Evolutionary conservation across 352 stramenopile species (phyloP).

Genomic region (Blastocystis sp.): DNA sequence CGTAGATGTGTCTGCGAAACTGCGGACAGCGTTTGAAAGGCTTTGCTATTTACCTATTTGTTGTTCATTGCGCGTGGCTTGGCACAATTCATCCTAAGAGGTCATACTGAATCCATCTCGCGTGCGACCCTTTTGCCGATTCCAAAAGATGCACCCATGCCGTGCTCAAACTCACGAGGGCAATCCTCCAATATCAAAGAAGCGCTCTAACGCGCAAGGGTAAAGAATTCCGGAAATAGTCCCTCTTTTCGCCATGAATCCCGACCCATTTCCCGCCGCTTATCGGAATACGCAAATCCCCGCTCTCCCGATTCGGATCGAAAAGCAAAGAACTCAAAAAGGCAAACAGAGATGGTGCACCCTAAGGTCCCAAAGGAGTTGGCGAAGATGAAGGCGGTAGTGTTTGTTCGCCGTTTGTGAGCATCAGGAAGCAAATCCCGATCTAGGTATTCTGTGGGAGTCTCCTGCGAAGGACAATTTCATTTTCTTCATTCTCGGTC

Average conservation of each 20-base stretch:
- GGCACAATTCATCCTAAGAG: not conserved
- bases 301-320: no score
- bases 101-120: no score
- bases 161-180: no score
- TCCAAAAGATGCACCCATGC: no score
- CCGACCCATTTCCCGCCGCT: no score
- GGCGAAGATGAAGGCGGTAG: not conserved
- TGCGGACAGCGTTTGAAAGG: not conserved
- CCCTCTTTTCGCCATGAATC: no score
- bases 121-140: no score
- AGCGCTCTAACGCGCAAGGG: no score
- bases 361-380: not conserved
- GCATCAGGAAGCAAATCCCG: not conserved
- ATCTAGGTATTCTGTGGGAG: slow-evolving; percentile 38
- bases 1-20: not conserved
- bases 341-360: not conserved
- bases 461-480: slow-evolving; percentile 35
- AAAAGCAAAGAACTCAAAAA: not conserved
- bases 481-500: slow-evolving; percentile 81
- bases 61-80: not conserved
- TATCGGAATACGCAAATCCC: no score
- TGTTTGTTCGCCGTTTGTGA: not conserved
- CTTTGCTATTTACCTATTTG: slow-evolving; percentile 10
- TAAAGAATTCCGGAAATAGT: no score
- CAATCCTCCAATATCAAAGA: no score